A percentile compares a stretch with the other conserved stretches of the same genome.
Evolutionary conservation across 805 yeast species (phyloP).

Genomic region (Candida arabinofermentans): DNA sequence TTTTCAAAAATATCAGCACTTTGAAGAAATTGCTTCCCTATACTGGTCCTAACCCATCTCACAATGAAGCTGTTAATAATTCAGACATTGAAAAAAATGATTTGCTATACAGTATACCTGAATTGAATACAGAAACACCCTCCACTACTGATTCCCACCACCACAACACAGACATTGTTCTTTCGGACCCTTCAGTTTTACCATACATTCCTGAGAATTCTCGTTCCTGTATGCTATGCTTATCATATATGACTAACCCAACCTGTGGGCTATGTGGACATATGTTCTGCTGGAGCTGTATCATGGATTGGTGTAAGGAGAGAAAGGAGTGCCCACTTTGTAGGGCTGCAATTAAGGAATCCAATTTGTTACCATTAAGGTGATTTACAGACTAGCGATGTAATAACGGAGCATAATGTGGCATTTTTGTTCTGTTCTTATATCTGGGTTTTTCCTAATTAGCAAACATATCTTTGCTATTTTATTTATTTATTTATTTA

Average conservation of each 20-base stretch:
- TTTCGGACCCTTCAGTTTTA: constrained; percentile 52
- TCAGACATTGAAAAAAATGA: constrained; percentile 9
- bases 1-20: constrained; percentile 39
- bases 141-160: no score
- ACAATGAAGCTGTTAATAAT: neutral
- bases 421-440: no score
- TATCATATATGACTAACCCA: constrained; percentile 76
- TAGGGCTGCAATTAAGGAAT: constrained; percentile 62
- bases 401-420: no score
- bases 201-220: constrained; percentile 69
- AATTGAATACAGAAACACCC: constrained; percentile 5
- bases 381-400: no score
- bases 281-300: constrained; percentile 87
- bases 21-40: constrained; percentile 18
- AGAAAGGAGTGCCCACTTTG: constrained; percentile 90
- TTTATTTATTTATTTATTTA: no score
- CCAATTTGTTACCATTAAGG: constrained; percentile 57
- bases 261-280: constrained; percentile 90
- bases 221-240: constrained; percentile 79
- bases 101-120: constrained; percentile 15
- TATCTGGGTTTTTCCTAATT: no score
- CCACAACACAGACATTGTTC: constrained; percentile 39
- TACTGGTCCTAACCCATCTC: neutral
- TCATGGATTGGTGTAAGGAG: constrained; percentile 85
- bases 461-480: no score